These are phyloP conservation scores for Collybia nuda DNA, from an alignment of 768 basidiomycete genomes.

Conservation along the genomic window DNA sequence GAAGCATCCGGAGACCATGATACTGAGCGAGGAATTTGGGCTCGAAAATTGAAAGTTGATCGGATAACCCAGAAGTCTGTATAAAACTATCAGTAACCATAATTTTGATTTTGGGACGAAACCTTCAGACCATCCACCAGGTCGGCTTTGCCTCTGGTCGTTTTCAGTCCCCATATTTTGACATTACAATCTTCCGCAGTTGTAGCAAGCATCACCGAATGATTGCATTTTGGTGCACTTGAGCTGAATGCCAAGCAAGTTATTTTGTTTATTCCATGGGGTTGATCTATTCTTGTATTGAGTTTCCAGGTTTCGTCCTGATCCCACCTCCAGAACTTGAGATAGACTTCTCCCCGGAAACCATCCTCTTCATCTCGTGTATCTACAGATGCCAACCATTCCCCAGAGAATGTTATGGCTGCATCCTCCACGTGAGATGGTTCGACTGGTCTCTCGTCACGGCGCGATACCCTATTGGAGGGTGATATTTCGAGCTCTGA, in stretches of 20 bases:
- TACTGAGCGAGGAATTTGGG: constrained; percentile 60
- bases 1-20: constrained; percentile 89
- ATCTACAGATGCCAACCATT: constrained; percentile 95
- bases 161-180: constrained; percentile 77
- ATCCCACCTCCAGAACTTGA: constrained; percentile 94
- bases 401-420: constrained; percentile 63
- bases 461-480: constrained; percentile 84
- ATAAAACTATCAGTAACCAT: not conserved
- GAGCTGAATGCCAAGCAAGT: constrained; percentile 74
- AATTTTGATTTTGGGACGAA: not conserved
- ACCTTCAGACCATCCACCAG: constrained; percentile 48
- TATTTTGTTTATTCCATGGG: constrained; percentile 70
- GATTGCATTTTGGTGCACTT: constrained; percentile 16
- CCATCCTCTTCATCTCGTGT: constrained; percentile 63
- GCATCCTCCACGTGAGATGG: constrained; percentile 73
- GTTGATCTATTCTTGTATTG: constrained; percentile 87
- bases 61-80: constrained; percentile 80
- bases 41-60: constrained; percentile 68
- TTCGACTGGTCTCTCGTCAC: constrained; percentile 75
- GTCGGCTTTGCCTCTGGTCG: constrained; percentile 42
- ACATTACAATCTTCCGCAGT: constrained; percentile 73
- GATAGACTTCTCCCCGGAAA: constrained; percentile 67
- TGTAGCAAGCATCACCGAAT: constrained; percentile 58
- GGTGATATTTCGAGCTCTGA: constrained; percentile 92
- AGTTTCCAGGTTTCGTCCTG: constrained; percentile 64